These are phyloP conservation scores for Cyclostephanos invisitatus DNA, from an alignment of 108 stramenopile genomes.

Conservation along the genomic window DNA sequence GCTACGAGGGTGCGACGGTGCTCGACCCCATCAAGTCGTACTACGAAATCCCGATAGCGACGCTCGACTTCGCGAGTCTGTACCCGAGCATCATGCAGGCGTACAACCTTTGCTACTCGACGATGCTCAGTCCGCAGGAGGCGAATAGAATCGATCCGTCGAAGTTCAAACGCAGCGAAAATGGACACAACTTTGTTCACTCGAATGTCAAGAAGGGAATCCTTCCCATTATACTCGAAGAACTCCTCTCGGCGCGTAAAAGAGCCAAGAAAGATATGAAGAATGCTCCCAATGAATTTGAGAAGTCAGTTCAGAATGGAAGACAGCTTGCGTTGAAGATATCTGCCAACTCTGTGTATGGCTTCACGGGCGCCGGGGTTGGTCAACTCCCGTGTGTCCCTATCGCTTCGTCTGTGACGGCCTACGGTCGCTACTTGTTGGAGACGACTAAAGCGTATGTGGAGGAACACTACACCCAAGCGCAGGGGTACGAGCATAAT, in stretches of 20 bases:
- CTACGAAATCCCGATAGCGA: constrained; percentile 98
- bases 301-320: constrained; percentile 98
- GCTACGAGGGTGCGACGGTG: constrained; percentile 98
- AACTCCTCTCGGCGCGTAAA: constrained; percentile 91
- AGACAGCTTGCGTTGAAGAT: constrained; percentile 98
- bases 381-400: constrained; percentile 98
- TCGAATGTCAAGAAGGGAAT: constrained; percentile 93
- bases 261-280: constrained; percentile 99
- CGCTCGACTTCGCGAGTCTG: constrained; percentile 99
- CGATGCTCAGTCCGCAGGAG: constrained; percentile 83
- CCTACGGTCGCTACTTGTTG: constrained; percentile 93
- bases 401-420: constrained; percentile 96
- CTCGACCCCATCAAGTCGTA: constrained; percentile 97
- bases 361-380: constrained; percentile 98
- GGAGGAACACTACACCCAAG: constrained; percentile 91
- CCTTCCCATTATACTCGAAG: constrained; percentile 93
- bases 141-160: constrained; percentile 63
- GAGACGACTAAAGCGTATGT: constrained; percentile 94
- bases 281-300: constrained; percentile 95
- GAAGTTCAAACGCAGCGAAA: constrained; percentile 88
- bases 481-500: constrained; percentile 92
- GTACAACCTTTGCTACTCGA: constrained; percentile 99
- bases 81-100: constrained; percentile 99
- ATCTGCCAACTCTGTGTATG: constrained; percentile 99
- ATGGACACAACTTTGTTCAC: constrained; percentile 92